Base-by-base conservation (phyloP, 2,329 filamentous ascomycete genomes). In the Aspergillus alliaceus region DNA sequence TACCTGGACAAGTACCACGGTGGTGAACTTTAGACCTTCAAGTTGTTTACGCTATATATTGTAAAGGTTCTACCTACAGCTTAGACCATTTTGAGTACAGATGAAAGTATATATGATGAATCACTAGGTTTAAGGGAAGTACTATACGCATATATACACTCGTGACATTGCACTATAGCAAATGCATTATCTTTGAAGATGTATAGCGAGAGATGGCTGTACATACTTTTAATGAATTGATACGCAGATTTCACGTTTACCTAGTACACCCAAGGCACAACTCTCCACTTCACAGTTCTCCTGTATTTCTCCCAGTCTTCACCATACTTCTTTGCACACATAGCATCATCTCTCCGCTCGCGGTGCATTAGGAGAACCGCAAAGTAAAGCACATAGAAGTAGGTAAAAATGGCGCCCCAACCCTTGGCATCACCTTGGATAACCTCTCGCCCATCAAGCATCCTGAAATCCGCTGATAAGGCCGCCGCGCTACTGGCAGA, bases 371-470 rank as follows among this genome's bases (percentile, higher is more conserved):
- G 81, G 59, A 97, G 77, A 14, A 96, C 78, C 6, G 86, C 91
- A 79, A 96, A 96, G 79, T 96, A 97, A 6, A 95, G 68, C 61
- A 96, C 82, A 77, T 95, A 96, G 72, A 96, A 96, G 79, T 96
- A 96, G 0, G 91, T 96, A 62, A 96, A 84, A 50, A 91, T 78
- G 74, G 91, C 90, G 34, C 89, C 91, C 84, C 89, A 96, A 12
- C 91, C 91, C 64, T 27, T 12, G 6, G 60, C 55, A 22, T 42
- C 35, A 6, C 57, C 60, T 20, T 57, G 57, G 1, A 61, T 29
- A 0, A 53, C 62, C 22, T 53, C 48, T 3, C 60, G 59, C 18
- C 62, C 59, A 51, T 64, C 83, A 83, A 35, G 90, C 90, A 27
- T 86, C 84, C 11, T 68, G 20, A 75, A 72, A 2, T 69, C 69